Base-by-base conservation (phyloP, 176 grass and related monocot genomes). In the Aegilops sharonensis region DNA sequence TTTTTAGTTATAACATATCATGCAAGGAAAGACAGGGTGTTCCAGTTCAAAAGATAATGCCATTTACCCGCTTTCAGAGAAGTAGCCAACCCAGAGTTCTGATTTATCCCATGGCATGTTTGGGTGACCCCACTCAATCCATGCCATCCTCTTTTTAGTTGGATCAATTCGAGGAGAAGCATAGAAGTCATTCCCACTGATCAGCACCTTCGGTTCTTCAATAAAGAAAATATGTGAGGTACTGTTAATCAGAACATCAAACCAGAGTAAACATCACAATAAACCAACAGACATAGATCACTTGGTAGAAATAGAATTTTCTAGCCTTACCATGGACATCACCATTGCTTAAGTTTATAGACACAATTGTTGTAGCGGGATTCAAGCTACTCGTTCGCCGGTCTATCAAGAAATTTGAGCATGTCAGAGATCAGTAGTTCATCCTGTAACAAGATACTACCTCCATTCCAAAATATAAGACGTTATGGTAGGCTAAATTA, bases 101-200 rank as follows among this genome's bases (percentile, higher is more conserved):
- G 95, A 89, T 89, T 91, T 98, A 85, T 98, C 95, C 95, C 95
- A 98, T 60, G 87, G 87, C 95, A 98, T 98, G 85, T 92, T 93
- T 74, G 95, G 95, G 82, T 98, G 91, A 68, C 89, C 85, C 95
- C 95, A 98, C 40, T 98, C 93, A 81, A 98, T 93, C 95, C 95
- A 98, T 75, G 91, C 91, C 77, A 98, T 95, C 42, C 89, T 80
- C 47, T 83, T 98, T 45, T 83, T 84, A 64, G 39, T 92, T 69
- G 87, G 91, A 87, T 98, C 91, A 87, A 98, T 88, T 43, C 95
- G 91, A 78, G 95, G 95, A 91, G 92, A 98, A 47, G 95, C 93
- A 91, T 98, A 98, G 88, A 98, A 98, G 40, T 95, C 91, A 70
- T 89, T 98, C 56, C 95, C 95, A 18, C 84, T 82, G 42, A 98